These are phyloP conservation scores for Trichoderma virens DNA, from an alignment of 495 filamentous ascomycete species.

Conservation along the genomic window DNA sequence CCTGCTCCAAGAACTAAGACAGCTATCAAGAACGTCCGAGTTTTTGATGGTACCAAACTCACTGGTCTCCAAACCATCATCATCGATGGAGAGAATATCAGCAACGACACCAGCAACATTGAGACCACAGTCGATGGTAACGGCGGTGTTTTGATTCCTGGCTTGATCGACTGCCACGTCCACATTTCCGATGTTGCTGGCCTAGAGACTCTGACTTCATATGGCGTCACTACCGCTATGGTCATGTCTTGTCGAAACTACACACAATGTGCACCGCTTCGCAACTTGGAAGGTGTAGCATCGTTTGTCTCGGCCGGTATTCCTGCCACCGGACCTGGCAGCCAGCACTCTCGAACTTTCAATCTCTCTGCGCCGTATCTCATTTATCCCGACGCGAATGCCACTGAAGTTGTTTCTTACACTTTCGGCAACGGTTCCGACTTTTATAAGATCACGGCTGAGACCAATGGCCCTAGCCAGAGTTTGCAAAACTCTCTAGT, in stretches of 20 bases:
- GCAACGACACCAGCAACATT: conserved; percentile 9
- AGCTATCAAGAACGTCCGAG: conserved; percentile 19
- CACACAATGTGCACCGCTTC: conserved; percentile 19
- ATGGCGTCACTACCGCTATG: conserved; percentile 30
- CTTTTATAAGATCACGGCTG: conserved; percentile 36
- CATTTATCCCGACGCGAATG: conserved; percentile 21
- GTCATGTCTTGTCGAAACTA: conserved; percentile 28
- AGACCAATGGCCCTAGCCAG: conserved; percentile 22
- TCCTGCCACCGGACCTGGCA: conserved; percentile 17
- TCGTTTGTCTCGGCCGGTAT: conserved; percentile 22
- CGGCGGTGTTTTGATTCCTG: conserved; percentile 27
- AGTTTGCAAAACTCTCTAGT: conserved; percentile 23
- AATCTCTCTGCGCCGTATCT: conserved; percentile 16
- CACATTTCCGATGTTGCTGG: conserved; percentile 19
- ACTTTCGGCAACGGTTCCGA: conserved; percentile 29
- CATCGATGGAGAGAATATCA: conserved; percentile 10
- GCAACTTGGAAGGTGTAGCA: conserved; percentile 21
- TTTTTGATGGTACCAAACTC: conserved; percentile 19
- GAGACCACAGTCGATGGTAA: conserved; percentile 21
- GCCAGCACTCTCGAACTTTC: conserved; percentile 17
- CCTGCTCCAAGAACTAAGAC: conserved; percentile 15
- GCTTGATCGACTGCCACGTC: conserved; percentile 29
- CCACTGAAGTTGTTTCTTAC: conserved; percentile 25
- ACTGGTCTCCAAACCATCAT: conserved; percentile 10
- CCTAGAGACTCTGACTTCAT: conserved; percentile 22